phyloP scores from a whole-genome alignment of 257 asterid species.

The Primulina tabacum region DNA sequence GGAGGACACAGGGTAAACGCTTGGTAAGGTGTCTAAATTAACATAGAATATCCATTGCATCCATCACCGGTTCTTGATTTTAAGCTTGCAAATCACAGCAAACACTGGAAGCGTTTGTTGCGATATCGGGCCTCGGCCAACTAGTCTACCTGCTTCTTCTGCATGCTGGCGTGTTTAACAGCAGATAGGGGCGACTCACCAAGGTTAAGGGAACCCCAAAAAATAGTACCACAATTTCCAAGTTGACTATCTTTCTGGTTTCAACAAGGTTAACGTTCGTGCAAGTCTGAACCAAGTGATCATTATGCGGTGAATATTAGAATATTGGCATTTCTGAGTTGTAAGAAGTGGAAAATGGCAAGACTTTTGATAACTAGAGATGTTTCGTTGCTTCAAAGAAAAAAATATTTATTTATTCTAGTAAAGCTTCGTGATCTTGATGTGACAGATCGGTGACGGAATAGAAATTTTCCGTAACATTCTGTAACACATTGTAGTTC shows the following conservation, averaged over 20 bases:
- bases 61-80: background rate
- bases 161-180: constrained; percentile 48
- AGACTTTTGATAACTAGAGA: too few species aligned
- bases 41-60: background rate
- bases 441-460: background rate
- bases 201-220: constrained; percentile 11
- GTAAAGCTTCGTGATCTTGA: background rate
- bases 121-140: constrained; percentile 54
- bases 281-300: background rate
- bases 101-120: constrained; percentile 69
- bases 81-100: constrained; percentile 42
- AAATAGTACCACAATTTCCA: background rate
- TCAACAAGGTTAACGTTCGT: background rate
- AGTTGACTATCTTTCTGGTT: background rate
- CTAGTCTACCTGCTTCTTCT: constrained; percentile 57
- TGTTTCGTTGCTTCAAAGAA: too few species aligned
- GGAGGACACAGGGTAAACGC: constrained; percentile 84
- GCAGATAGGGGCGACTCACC: constrained; percentile 37
- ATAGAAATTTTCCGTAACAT: too few species aligned
- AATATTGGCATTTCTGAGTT: background rate
- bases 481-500: too few species aligned
- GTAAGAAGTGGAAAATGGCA: too few species aligned
- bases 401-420: background rate
- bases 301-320: background rate
- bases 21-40: constrained; percentile 38